Conservation (phyloP, 352 stramenopile species). For the Pythium brassicae region DNA sequence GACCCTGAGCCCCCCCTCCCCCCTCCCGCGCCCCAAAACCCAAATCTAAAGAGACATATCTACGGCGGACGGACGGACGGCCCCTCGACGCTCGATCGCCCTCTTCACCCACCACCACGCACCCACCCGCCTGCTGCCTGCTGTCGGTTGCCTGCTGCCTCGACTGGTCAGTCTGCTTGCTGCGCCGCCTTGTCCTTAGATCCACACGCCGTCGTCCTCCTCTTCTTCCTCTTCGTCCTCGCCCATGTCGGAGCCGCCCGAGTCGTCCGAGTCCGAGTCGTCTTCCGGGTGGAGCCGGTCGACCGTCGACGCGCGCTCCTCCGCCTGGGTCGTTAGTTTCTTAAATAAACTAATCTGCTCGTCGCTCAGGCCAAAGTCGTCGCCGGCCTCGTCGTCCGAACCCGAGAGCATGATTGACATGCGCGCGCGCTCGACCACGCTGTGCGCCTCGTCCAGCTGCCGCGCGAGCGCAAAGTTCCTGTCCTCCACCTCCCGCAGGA, state of each 20-base stretch:
- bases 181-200: conserved; percentile 39
- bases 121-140: no score
- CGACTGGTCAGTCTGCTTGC: background rate
- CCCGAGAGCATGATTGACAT: conserved; percentile 85
- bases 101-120: background rate
- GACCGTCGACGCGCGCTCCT: conserved; percentile 84
- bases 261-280: conserved; percentile 80
- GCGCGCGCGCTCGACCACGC: conserved; percentile 75
- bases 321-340: conserved; percentile 85
- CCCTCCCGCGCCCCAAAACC: background rate
- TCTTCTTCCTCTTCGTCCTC: conserved; percentile 39
- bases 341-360: conserved; percentile 91
- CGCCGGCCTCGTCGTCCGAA: conserved; percentile 65
- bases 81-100: background rate
- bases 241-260: conserved; percentile 44
- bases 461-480: conserved; percentile 83
- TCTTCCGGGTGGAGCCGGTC: conserved; percentile 73
- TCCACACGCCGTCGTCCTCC: conserved; percentile 81
- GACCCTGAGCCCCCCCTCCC: background rate
- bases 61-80: conserved; percentile 15
- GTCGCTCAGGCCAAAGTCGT: conserved; percentile 56
- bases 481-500: conserved; percentile 74
- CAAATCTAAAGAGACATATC: conserved; percentile 10
- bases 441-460: conserved; percentile 80
- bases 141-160: no score